phyloP scores from a whole-genome alignment of 2,329 filamentous ascomycete genomes.

The Rhinocladiella similis region DNA sequence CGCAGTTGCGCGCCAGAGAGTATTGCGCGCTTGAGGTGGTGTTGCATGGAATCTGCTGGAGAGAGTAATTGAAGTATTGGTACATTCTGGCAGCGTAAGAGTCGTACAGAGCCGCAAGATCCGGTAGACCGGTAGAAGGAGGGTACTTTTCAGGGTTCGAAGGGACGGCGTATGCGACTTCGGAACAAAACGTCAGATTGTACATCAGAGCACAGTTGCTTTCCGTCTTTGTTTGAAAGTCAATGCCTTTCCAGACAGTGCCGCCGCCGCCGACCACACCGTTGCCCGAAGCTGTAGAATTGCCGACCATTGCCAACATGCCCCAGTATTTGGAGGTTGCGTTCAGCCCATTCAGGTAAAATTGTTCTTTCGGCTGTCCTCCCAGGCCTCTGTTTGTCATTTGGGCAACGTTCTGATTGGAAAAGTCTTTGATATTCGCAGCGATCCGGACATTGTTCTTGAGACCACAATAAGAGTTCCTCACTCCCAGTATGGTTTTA shows the following conservation, averaged over 20 bases:
- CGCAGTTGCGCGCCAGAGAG: conserved; percentile 75
- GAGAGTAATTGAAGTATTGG: conserved; percentile 74
- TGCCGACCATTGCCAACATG: conserved; percentile 66
- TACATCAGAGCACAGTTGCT: conserved; percentile 83
- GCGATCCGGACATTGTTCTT: conserved; percentile 64
- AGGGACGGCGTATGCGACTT: conserved; percentile 89
- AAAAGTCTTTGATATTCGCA: conserved; percentile 55
- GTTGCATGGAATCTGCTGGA: conserved; percentile 85
- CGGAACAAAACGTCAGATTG: conserved; percentile 83
- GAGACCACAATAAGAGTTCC: conserved; percentile 81
- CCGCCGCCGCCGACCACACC: conserved; percentile 70
- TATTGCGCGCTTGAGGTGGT: conserved; percentile 72
- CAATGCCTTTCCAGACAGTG: conserved; percentile 68
- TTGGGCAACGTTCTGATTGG: conserved; percentile 50
- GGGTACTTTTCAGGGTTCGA: conserved; percentile 61
- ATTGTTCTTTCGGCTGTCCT: conserved; percentile 78
- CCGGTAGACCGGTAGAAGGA: conserved; percentile 57
- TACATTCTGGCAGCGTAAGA: conserved; percentile 68
- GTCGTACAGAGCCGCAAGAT: conserved; percentile 75
- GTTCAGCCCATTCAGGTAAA: conserved; percentile 77
- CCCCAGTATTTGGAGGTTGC: conserved; percentile 70
- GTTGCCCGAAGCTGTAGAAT: conserved; percentile 54
- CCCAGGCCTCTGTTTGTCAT: conserved; percentile 70
- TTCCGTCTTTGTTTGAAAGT: conserved; percentile 76
- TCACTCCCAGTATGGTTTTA: conserved; percentile 65